Percentiles rank a stretch among this genome's conserved stretches.
Evolutionary conservation across 179 eudicot species (phyloP).

Genomic region (Pouteria campechiana): DNA sequence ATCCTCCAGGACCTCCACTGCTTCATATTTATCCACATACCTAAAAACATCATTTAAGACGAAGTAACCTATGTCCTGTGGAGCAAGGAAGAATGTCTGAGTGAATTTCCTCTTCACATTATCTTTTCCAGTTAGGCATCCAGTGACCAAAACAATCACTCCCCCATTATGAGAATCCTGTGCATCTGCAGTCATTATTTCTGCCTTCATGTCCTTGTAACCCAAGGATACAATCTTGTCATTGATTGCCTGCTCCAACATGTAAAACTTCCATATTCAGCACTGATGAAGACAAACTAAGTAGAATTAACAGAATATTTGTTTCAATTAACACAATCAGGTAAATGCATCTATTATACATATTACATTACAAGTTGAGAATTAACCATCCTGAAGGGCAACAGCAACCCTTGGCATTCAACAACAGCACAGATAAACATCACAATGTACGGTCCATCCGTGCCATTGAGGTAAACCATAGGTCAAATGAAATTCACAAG

Average conservation of each 20-base stretch:
- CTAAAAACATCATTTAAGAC: conserved; percentile 75
- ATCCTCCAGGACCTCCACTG: conserved; percentile 7
- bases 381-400: too few species aligned
- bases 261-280: background rate
- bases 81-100: conserved; percentile 75
- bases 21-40: conserved; percentile 33
- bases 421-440: too few species aligned
- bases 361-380: too few species aligned
- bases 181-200: conserved; percentile 81
- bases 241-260: conserved; percentile 55
- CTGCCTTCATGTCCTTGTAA: conserved; percentile 43
- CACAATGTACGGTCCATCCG: too few species aligned
- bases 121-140: conserved; percentile 59
- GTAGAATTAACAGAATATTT: background rate
- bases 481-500: too few species aligned
- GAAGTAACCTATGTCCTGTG: conserved; percentile 76
- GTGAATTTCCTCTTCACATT: conserved; percentile 41
- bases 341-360: too few species aligned
- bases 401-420: too few species aligned
- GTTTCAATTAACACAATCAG: background rate
- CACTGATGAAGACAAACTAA: background rate
- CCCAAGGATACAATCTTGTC: conserved; percentile 55
- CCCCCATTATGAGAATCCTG: conserved; percentile 58
- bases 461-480: too few species aligned
- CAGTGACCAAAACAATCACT: conserved; percentile 69